Conservation (phyloP, 805 yeast species). For the Metschnikowia kofuensis region DNA sequence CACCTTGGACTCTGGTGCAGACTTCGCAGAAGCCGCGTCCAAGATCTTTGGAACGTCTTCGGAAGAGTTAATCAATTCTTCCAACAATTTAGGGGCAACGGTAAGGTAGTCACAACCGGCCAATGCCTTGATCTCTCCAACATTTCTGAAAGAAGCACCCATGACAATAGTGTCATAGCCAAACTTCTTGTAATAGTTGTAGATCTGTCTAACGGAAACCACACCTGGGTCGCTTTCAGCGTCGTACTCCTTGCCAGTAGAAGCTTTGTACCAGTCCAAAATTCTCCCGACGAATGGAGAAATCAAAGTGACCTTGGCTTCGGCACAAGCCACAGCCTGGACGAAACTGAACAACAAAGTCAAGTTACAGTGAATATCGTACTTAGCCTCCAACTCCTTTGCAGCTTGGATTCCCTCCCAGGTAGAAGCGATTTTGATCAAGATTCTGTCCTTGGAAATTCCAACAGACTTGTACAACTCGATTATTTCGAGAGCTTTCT, state of each 20-base stretch:
- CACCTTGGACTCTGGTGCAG: conserved; percentile 56
- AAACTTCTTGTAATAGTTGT: conserved; percentile 96
- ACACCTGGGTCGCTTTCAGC: conserved; percentile 93
- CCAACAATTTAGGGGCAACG: conserved; percentile 88
- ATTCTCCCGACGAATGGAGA: conserved; percentile 99
- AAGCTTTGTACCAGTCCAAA: conserved; percentile 95
- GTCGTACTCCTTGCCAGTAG: conserved; percentile 83
- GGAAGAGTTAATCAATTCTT: conserved; percentile 75
- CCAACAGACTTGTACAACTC: conserved; percentile 82
- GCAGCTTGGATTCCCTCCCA: conserved; percentile 99
- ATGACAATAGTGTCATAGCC: conserved; percentile 96
- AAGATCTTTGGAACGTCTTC: conserved; percentile 80
- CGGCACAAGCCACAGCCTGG: conserved; percentile 99
- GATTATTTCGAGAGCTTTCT: conserved; percentile 91
- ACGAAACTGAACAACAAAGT: conserved; percentile 91
- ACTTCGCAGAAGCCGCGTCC: conserved; percentile 55
- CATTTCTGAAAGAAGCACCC: conserved; percentile 99
- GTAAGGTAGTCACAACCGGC: conserved; percentile 98
- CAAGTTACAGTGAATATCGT: conserved; percentile 92
- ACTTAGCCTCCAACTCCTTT: conserved; percentile 83
- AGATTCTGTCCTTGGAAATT: conserved; percentile 81
- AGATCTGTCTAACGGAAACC: conserved; percentile 78
- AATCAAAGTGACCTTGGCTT: conserved; percentile 91
- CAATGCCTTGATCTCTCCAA: conserved; percentile 90
- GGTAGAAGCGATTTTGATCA: conserved; percentile 96